Evolutionary conservation across 2,329 filamentous ascomycete genomes (phyloP).

Genomic region (Neonectria coccinea): DNA sequence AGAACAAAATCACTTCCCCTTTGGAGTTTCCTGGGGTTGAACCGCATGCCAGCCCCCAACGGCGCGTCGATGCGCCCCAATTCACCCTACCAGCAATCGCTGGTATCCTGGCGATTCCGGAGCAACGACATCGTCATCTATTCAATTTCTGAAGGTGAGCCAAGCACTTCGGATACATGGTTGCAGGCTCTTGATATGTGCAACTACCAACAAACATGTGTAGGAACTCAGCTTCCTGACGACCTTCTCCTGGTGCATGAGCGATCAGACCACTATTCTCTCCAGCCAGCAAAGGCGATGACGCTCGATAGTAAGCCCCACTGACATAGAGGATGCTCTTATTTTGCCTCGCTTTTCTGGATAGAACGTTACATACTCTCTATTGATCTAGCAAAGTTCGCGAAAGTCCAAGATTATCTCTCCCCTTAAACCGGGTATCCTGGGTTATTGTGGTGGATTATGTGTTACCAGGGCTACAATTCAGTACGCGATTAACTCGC

Average conservation of each 20-base stretch:
- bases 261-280: not conserved
- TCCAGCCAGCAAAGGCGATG: not conserved
- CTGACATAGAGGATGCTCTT: not conserved
- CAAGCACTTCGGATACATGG: no score
- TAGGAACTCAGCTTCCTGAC: not conserved
- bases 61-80: not conserved
- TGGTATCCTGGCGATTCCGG: not conserved
- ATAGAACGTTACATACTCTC: no score
- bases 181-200: not conserved
- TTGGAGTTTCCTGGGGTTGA: not conserved
- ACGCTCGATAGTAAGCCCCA: not conserved
- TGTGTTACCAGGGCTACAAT: no score
- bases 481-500: no score
- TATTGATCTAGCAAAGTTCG: no score
- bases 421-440: no score
- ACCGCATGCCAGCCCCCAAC: not conserved
- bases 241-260: not conserved
- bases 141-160: not conserved
- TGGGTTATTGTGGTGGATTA: no score
- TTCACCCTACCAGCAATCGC: not conserved
- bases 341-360: no score
- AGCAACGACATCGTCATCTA: not conserved
- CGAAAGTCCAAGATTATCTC: no score
- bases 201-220: not conserved
- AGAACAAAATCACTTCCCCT: not conserved